Conservation (phyloP, 2,329 filamentous ascomycete species). For the Aureobasidium musti region DNA sequence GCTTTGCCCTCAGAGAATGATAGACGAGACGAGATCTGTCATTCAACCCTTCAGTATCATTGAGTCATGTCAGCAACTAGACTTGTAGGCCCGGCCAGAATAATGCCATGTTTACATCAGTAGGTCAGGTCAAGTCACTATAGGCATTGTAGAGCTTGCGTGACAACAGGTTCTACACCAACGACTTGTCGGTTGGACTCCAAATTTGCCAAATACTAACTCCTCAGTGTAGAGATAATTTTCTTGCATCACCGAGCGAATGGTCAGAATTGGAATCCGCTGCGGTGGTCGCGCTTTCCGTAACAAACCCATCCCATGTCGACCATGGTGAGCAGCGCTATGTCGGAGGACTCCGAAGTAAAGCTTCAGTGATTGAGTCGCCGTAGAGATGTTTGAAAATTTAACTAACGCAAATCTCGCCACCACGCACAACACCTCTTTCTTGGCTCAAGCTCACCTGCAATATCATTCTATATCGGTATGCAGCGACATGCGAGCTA, state of each 20-base stretch:
- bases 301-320: background rate
- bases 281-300: background rate
- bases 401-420: background rate
- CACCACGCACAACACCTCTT: background rate
- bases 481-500: background rate
- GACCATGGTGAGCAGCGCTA: background rate
- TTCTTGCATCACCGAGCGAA: background rate
- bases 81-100: background rate
- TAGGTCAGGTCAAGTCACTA: background rate
- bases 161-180: background rate
- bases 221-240: background rate
- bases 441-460: background rate
- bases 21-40: conserved; percentile 4
- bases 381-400: background rate
- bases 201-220: too few species aligned
- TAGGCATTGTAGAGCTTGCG: background rate
- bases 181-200: background rate
- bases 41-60: background rate
- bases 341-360: background rate
- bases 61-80: background rate
- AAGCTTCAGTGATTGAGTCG: background rate
- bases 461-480: background rate
- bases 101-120: background rate
- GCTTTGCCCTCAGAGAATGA: background rate
- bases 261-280: background rate